Evolutionary conservation across 495 filamentous ascomycete species (phyloP).

Genomic region (Xylaria venustula): DNA sequence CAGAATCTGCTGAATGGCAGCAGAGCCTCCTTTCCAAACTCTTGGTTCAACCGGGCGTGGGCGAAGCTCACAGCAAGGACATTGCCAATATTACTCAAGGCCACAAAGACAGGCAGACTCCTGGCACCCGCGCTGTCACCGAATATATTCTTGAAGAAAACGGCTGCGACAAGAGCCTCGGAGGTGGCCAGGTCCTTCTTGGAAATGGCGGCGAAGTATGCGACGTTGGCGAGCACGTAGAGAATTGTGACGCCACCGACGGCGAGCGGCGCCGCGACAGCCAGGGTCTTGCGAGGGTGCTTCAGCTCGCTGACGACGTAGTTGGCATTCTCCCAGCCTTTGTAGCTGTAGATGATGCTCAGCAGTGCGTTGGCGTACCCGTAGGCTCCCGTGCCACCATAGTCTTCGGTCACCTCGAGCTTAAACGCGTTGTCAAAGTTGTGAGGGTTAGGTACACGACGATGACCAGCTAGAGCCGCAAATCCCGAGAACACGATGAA

Average conservation of each 20-base stretch:
- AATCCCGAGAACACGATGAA: conserved; percentile 67
- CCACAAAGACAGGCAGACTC: conserved; percentile 68
- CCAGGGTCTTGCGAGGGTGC: conserved; percentile 61
- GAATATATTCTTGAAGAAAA: conserved; percentile 68
- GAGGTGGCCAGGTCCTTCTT: conserved; percentile 61
- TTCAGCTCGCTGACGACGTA: conserved; percentile 61
- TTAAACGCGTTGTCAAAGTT: conserved; percentile 68
- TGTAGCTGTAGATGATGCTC: conserved; percentile 67
- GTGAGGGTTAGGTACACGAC: conserved; percentile 55
- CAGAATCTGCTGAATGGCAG: conserved; percentile 61
- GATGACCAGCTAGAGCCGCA: conserved; percentile 57
- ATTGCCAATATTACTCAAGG: conserved; percentile 70
- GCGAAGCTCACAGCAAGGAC: conserved; percentile 69
- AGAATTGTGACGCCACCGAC: conserved; percentile 59
- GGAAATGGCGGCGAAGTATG: conserved; percentile 68
- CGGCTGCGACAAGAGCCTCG: conserved; percentile 59
- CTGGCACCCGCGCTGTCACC: conserved; percentile 54
- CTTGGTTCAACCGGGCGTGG: conserved; percentile 63
- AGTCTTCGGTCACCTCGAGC: conserved; percentile 33
- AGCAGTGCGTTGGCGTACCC: conserved; percentile 62
- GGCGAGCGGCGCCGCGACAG: conserved; percentile 62
- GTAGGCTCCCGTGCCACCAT: conserved; percentile 57
- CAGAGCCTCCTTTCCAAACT: conserved; percentile 65
- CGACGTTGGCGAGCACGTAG: conserved; percentile 70
- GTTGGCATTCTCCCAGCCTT: conserved; percentile 64